Base-by-base conservation (phyloP, 176 grass and related monocot genomes). In the Carex littledalei region DNA sequence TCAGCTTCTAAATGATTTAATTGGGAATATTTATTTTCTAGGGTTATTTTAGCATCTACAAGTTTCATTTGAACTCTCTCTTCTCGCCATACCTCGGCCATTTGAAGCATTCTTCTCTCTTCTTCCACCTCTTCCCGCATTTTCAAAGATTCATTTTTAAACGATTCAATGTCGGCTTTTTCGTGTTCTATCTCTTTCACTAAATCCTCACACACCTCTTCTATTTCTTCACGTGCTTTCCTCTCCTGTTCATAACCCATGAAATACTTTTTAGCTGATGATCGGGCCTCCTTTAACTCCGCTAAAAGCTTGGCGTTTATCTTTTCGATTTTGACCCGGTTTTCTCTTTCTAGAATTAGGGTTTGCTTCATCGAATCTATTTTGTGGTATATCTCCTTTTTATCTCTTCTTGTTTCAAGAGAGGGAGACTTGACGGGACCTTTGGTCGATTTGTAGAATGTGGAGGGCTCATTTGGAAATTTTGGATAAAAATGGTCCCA, bases 51-150 rank as follows among this genome's bases (percentile, higher is more conserved):
- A 77, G 96, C 96, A 88, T 98, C 96, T 21, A 92, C 58, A 58
- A 98, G 88, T 86, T 98, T 98, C 96, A 98, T 92, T 76, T 98
- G 93, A 55, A 98, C 93, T 82, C 96, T 91, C 68, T 98, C 96
- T 87, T 98, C 96, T 11, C 96, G 89, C 96, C 96, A 98, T 81
- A 93, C 93, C 83, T 98, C 96, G 37, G 96, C 96, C 88, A 98
- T 95, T 84, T 95, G 96, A 68, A 98, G 76, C 96, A 98, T 98
- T 83, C 84, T 91, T 76, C 81, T 89, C 85, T 95, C 96, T 80
- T 98, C 93, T 81, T 95, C 93, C 60, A 95, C 84, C 49, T 95
- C 93, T 66, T 94, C 93, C 84, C 85, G 89, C 52, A 98, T 78
- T 79, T 81, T 95, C 80, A 92, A 72, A 1, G 87, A 90, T 83